Base-by-base conservation (phyloP, 192 early-diverging fungal species). In the Gorgonomyces haynaldii region DNA sequence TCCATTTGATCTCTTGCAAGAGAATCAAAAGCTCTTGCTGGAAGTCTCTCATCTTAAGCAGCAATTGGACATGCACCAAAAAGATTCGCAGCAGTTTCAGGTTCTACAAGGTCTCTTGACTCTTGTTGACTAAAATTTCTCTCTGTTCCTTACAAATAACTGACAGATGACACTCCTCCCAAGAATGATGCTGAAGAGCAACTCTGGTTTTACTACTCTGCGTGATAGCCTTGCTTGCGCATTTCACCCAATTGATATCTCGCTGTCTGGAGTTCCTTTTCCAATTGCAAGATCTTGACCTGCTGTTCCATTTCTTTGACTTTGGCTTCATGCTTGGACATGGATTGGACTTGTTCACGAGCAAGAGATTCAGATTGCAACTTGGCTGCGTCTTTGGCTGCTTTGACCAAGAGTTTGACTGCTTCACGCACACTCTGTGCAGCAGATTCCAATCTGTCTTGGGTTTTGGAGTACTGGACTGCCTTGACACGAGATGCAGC, bases 301-400 rank as follows among this genome's bases (percentile, higher is more conserved):
- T 98, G 93, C 65, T 94, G 92, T 51, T 93, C 86, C 95, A 96
- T 98, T 62, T 96, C 92, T 55, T 80, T 78, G 53, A 85, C 83
- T 69, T 95, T 94, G 65, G 91, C 86, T 62, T 98, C 90, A 64
- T 92, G 85, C 19, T 82, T 78, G 42, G 81, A 81, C 69, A 98
- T 69, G 49, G 74, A 68, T 42, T 76, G 74, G 25, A 74, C 70
- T 31, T 86, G 78, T 9, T 76, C 61, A 35, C 82, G 70, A 50
- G 82, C 74, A 44, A 79, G 65, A 17, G 37, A 20, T 61, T 76
- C 69, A 9, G 57, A 52, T 4, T 46, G 42, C 13, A 60, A 49
- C 53, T 85, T 81, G 31, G 81, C 79, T 10, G 83, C 85, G 8
- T 82, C 81, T 61, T 91, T 86, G 5, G 90, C 93, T 4, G 91